A percentile compares a stretch with the other conserved stretches of the same genome.
phyloP scores from a whole-genome alignment of 2,329 filamentous ascomycete genomes.

The Phialophora tarda region DNA sequence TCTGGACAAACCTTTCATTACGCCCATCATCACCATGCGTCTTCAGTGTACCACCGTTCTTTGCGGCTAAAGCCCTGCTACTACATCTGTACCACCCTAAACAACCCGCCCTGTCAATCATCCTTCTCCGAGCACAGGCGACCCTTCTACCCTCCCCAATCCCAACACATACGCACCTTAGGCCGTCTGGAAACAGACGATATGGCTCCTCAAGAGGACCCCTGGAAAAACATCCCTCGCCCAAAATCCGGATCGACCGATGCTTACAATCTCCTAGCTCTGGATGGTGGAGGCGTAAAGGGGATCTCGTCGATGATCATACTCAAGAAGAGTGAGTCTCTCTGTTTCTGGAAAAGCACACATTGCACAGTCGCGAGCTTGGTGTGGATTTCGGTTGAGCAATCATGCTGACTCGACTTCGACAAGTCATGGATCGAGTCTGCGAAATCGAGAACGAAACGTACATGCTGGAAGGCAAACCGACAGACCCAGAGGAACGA shows the following conservation, averaged over 20 bases:
- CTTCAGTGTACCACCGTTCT: not conserved
- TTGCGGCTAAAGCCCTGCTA: not conserved
- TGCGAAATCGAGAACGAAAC: slow-evolving; percentile 31
- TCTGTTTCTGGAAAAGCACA: not conserved
- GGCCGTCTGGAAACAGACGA: not conserved
- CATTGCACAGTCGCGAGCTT: not conserved
- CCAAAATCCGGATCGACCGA: slow-evolving; percentile 25
- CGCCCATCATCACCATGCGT: not conserved
- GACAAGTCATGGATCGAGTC: slow-evolving; percentile 29
- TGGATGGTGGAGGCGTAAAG: slow-evolving; percentile 36
- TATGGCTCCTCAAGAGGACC: slow-evolving; percentile 16
- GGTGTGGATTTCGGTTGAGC: not conserved
- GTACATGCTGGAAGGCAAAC: slow-evolving; percentile 1
- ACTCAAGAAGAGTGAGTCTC: slow-evolving; percentile 21
- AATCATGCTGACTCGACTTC: not conserved
- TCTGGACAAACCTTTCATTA: not conserved
- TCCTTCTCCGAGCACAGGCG: not conserved
- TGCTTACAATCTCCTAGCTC: slow-evolving; percentile 31
- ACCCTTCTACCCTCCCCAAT: not conserved
- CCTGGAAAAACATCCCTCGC: slow-evolving; percentile 6
- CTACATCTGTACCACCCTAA: not conserved
- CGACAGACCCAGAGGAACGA: slow-evolving; percentile 22
- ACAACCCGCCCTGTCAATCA: not conserved
- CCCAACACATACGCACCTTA: not conserved
- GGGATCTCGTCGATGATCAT: slow-evolving; percentile 36